phyloP scores from a whole-genome alignment of 768 basidiomycete genomes.

The Baorangia bicolor region DNA sequence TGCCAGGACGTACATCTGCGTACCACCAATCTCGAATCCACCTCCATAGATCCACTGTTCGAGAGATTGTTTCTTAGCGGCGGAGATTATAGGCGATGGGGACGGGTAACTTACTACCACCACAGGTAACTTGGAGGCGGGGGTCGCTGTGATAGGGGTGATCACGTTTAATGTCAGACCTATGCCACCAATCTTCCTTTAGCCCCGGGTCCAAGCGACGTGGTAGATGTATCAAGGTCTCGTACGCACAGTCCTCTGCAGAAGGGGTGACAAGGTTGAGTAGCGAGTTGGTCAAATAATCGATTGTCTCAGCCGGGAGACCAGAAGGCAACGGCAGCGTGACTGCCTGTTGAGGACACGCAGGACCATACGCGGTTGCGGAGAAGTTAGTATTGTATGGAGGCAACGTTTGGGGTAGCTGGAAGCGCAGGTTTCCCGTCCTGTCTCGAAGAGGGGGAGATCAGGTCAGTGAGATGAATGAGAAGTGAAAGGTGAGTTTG shows the following conservation, averaged over 20 bases:
- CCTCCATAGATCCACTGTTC: conserved; percentile 37
- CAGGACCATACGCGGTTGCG: conserved; percentile 4
- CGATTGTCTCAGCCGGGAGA: conserved; percentile 15
- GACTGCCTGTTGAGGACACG: conserved; percentile 7
- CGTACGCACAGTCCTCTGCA: conserved; percentile 50
- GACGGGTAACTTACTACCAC: conserved; percentile 41
- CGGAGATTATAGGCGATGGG: not conserved
- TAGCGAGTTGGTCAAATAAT: conserved; percentile 29
- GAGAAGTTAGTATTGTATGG: conserved; percentile 8
- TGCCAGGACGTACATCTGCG: conserved; percentile 2
- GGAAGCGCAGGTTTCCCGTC: conserved; percentile 37
- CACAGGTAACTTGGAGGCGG: conserved; percentile 49
- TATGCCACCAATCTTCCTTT: not conserved
- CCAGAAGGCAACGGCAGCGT: conserved; percentile 12
- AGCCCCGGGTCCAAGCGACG: not conserved
- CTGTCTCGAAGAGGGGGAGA: conserved; percentile 14
- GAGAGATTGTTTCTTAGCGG: too few species aligned
- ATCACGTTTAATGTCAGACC: conserved; percentile 56
- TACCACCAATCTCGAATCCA: conserved; percentile 35
- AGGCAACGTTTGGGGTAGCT: conserved; percentile 2
- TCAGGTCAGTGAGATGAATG: not conserved
- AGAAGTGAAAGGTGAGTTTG: not conserved
- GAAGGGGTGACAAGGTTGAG: conserved; percentile 32
- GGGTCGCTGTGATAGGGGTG: conserved; percentile 40
- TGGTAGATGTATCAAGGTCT: too few species aligned